phyloP scores from a whole-genome alignment of 805 yeast species.

The Spathaspora passalidarum region DNA sequence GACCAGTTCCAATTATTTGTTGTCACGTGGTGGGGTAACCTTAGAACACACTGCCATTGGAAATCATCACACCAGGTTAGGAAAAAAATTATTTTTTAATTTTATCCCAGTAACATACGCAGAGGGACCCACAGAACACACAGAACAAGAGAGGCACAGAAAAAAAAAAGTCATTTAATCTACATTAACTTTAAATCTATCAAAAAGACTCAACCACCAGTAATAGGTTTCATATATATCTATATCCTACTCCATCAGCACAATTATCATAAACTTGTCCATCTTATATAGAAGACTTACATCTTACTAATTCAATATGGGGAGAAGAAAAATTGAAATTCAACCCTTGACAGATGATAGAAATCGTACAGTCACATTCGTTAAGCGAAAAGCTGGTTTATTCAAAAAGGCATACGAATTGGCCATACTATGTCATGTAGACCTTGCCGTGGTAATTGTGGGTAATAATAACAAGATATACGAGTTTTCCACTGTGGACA shows the following conservation, averaged over 20 bases:
- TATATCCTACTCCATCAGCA: background rate
- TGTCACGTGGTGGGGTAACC: constrained; percentile 1
- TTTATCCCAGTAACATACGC: background rate
- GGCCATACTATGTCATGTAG: constrained; percentile 88
- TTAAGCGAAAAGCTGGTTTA: constrained; percentile 90
- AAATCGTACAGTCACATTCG: constrained; percentile 81
- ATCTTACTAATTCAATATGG: constrained; percentile 51
- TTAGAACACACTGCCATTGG: background rate
- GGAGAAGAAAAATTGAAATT: constrained; percentile 93
- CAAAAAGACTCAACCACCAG: background rate
- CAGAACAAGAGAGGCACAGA: background rate
- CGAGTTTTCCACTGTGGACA: constrained; percentile 75
- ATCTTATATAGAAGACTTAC: background rate
- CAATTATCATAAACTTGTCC: background rate
- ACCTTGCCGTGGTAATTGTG: constrained; percentile 82
- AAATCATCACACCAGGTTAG: background rate
- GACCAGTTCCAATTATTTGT: too few species aligned
- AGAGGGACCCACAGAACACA: background rate
- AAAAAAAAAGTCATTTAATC: constrained; percentile 2
- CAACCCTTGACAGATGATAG: constrained; percentile 89
- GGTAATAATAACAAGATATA: constrained; percentile 81
- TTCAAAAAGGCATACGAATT: constrained; percentile 85
- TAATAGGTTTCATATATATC: background rate
- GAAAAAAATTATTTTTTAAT: background rate
- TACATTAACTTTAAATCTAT: background rate